Evolutionary conservation across 179 eudicot species (phyloP), one percentile per base, ranked within the genome.

Genomic region (Beta corolliflora): DNA sequence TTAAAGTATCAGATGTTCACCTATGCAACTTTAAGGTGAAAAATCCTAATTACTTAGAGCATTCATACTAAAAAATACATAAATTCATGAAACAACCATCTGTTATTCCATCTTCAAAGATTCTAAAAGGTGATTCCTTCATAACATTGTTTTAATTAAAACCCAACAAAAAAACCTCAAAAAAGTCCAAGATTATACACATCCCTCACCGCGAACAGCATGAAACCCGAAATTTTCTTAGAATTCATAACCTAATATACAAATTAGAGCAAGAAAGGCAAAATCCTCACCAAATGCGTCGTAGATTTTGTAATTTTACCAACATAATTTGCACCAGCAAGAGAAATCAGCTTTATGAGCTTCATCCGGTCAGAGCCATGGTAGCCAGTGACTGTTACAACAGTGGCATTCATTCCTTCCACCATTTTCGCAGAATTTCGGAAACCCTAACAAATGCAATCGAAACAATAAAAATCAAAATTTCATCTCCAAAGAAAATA

Each of bases 311-410:
- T 82, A 92, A 96, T 77, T 21, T 84, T 65, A 19, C 98, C 99
- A 4, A 96, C 96, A 64, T 89, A 92, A 77, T 83, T 89, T 0
- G 94, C 98, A 5, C 93, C 97, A 11, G 91, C 72, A 7, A 73
- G 78, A 75, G 86, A 73, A 15, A 96, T 91, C 76, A 96, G 65
- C 82, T 90, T 89, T 73, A 91, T 90, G 79, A 96, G 90, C 71
- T 88, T 88, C 86, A 85, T 86, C 67, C 97, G 82, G 78, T 91
- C 90, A 13, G 82, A 66, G 23, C 97, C 99, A 55, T 87, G 89
- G 81, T 94, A 96, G 2, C 98, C 98, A 41, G 87, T 93, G 12
- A 94, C 94, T 4, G 97, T 89, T 12, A 90, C 99, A 5, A 96
- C 86, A 29, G 91, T 89, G 36, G 86, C 64, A 46, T 90, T 91